phyloP scores from a whole-genome alignment of 352 stramenopile genomes.

The Globisporangium alternatum region DNA sequence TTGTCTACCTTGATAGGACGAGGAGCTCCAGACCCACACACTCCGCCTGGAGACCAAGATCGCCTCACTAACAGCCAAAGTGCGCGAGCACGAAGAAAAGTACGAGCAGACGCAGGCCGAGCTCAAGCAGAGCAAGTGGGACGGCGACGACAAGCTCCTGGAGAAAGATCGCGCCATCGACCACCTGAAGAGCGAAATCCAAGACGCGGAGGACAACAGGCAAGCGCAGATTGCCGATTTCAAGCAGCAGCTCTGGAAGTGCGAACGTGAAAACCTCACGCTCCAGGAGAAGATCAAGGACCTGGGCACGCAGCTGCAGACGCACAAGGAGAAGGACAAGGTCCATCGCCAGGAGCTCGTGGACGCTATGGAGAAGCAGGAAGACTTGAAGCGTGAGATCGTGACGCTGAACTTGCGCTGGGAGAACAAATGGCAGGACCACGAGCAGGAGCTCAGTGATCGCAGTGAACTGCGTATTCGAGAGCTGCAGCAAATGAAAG shows the following conservation, averaged over 20 bases:
- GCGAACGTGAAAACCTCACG: conserved; percentile 37
- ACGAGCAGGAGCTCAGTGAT: conserved; percentile 49
- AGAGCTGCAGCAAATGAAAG: conserved; percentile 56
- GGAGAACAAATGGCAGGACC: conserved; percentile 66
- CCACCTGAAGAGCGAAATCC: conserved; percentile 35
- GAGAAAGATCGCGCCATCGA: conserved; percentile 67
- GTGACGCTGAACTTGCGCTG: conserved; percentile 60
- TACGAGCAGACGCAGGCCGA: conserved; percentile 45
- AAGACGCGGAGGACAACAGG: conserved; percentile 61
- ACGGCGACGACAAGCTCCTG: conserved; percentile 52
- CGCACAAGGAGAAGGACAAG: conserved; percentile 66
- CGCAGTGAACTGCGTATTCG: conserved; percentile 44
- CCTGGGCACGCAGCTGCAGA: conserved; percentile 33
- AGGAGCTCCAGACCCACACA: conserved; percentile 25
- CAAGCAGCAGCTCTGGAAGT: conserved; percentile 52
- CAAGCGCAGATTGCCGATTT: conserved; percentile 35
- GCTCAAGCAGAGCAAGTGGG: conserved; percentile 61
- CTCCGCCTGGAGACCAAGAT: conserved; percentile 39
- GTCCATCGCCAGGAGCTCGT: conserved; percentile 48
- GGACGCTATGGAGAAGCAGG: conserved; percentile 51
- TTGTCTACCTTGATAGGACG: conserved; percentile 14
- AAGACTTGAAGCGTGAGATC: conserved; percentile 62
- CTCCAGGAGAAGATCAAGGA: conserved; percentile 57
- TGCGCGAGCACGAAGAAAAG: conserved; percentile 52
- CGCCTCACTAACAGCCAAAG: conserved; percentile 36